These are phyloP conservation scores for Musa balbisiana DNA, from an alignment of 202 grass and related monocot genomes.

Conservation along the genomic window DNA sequence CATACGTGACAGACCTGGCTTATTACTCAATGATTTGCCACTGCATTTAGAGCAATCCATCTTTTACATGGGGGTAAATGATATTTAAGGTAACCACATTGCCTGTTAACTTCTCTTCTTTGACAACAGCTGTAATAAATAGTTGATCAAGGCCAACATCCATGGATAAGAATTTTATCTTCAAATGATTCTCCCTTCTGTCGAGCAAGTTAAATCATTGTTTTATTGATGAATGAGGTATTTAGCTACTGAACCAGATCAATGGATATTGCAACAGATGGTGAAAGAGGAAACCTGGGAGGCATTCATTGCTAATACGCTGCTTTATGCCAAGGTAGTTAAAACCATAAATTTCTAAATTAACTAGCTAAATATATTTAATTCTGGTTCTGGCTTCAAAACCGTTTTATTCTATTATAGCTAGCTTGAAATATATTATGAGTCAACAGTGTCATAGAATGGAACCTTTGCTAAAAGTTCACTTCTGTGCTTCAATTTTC, in stretches of 20 bases:
- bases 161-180: neutral
- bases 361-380: constrained; percentile 7
- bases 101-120: too few relatives aligned
- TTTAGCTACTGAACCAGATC: neutral
- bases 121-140: neutral
- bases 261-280: constrained; percentile 37
- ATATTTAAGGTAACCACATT: neutral
- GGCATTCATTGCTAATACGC: constrained; percentile 50
- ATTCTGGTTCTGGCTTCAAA: constrained; percentile 11
- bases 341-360: neutral
- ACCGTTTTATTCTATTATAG: neutral
- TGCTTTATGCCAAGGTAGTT: constrained; percentile 71
- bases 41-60: too few relatives aligned
- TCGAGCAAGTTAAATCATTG: neutral
- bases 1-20: too few relatives aligned
- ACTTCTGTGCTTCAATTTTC: neutral
- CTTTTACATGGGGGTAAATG: neutral
- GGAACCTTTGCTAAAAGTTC: too few relatives aligned
- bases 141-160: neutral
- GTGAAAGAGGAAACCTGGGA: constrained; percentile 93
- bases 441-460: neutral
- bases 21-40: too few relatives aligned
- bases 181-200: neutral
- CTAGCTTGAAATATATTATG: neutral
- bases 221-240: neutral